phyloP scores from a whole-genome alignment of 495 filamentous ascomycete genomes.

The Lophiostoma macrostomum region DNA sequence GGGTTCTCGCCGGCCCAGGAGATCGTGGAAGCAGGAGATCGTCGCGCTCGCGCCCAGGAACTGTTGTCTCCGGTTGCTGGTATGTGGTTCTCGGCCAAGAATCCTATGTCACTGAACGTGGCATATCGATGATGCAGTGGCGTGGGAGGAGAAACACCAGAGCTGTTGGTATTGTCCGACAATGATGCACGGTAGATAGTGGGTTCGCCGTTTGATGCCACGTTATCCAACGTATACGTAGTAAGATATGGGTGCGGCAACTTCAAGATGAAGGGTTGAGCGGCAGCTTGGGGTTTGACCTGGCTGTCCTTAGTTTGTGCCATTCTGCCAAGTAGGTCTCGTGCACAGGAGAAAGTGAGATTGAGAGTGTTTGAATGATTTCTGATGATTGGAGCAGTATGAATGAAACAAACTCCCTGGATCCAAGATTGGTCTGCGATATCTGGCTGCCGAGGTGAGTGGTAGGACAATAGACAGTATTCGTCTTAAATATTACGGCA shows the following conservation, averaged over 20 bases:
- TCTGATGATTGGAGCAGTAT: conserved; percentile 4
- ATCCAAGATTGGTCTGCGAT: too few relatives aligned
- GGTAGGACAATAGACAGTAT: too few relatives aligned
- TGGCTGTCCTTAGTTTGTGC: background rate
- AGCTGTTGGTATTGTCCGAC: conserved; percentile 2
- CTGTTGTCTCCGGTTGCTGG: conserved; percentile 44
- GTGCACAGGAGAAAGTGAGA: conserved; percentile 1
- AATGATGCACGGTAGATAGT: background rate
- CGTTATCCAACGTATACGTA: conserved; percentile 18
- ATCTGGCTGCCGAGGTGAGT: too few relatives aligned
- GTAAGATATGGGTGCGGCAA: conserved; percentile 34
- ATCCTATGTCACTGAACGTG: conserved; percentile 20
- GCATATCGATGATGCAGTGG: conserved; percentile 7
- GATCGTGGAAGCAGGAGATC: conserved; percentile 43
- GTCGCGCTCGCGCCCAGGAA: conserved; percentile 46
- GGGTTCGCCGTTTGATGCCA: background rate
- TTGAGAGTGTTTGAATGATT: background rate
- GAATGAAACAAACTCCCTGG: background rate
- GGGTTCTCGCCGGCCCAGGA: conserved; percentile 46
- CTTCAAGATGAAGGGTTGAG: conserved; percentile 15
- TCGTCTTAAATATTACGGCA: too few relatives aligned
- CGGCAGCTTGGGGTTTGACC: background rate
- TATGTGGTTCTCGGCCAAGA: conserved; percentile 16
- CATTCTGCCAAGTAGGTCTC: conserved; percentile 10
- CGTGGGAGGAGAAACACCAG: conserved; percentile 11